A percentile compares a stretch with the other conserved stretches of the same genome.
Conservation (phyloP, 139 green algal genomes). For the Mesotaenium endlicherianum region DNA sequence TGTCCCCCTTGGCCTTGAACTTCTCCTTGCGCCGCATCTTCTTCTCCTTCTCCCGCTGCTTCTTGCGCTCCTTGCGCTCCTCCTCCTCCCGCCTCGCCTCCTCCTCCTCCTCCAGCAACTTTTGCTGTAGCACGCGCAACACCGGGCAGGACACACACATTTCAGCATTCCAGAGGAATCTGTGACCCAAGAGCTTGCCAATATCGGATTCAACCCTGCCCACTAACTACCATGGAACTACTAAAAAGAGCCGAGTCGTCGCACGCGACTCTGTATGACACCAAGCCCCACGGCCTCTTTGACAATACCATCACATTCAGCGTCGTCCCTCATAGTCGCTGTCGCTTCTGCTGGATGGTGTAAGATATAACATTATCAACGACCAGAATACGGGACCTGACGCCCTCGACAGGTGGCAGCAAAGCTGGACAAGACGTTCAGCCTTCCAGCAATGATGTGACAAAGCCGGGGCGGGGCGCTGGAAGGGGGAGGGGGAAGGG, state of each 20-base stretch:
- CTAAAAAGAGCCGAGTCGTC: neutral
- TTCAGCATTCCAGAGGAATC: too few relatives aligned
- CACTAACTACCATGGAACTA: neutral
- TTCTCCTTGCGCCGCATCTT: slow-evolving; percentile 25
- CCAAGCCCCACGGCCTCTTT: neutral
- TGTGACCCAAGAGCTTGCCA: too few relatives aligned
- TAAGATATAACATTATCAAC: too few relatives aligned
- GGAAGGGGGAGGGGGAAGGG: too few relatives aligned
- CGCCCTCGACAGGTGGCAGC: too few relatives aligned
- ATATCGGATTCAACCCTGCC: too few relatives aligned
- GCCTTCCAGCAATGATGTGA: too few relatives aligned
- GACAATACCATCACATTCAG: neutral
- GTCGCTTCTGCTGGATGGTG: too few relatives aligned
- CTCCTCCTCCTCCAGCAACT: slow-evolving; percentile 16
- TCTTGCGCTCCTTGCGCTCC: slow-evolving; percentile 3
- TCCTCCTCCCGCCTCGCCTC: slow-evolving; percentile 18
- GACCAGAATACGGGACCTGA: too few relatives aligned
- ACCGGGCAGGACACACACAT: neutral
- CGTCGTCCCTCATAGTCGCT: too few relatives aligned
- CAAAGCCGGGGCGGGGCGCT: too few relatives aligned
- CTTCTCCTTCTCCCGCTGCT: neutral
- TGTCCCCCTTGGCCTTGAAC: slow-evolving; percentile 4
- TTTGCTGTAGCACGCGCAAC: neutral
- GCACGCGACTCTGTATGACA: neutral
- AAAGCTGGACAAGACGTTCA: too few relatives aligned